Evolutionary conservation across 225 moss, liverwort and hornwort species (phyloP), one percentile per base, ranked within the genome.

Genomic region (Neckera pumila): DNA sequence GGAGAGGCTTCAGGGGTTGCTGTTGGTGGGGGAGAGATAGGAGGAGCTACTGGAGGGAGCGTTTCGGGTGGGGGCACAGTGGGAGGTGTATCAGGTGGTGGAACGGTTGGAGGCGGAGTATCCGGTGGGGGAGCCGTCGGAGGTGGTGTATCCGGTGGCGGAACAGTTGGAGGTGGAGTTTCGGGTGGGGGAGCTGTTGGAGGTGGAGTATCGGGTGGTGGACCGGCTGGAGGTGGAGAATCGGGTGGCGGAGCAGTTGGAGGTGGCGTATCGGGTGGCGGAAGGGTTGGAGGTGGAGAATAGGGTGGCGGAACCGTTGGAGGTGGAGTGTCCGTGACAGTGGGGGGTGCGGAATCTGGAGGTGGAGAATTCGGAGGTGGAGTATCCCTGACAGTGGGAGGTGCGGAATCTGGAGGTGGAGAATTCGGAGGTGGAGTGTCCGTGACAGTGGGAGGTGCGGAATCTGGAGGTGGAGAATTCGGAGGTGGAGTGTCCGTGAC

Each of bases 111-210:
- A 45, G 45, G 45, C 0, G 28, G 72, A 0, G 43, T 9, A 0
- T 72, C 17, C 0, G 72, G 43, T 6, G 73, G 73, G 0, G 74
- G 74, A 2, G 1, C 18, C 0, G 18, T 31, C 0, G 74, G 73
- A 30, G 73, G 45, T 0, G 73, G 11, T 0, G 71, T 8, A 0
- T 26, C 8, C 0, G 71, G 70, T 8, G 73, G 73, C 0, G 45
- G 73, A 3, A 3, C 17, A 0, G 30, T 7, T 0, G 73, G 73
- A 73, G 45, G 45, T 2, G 72, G 72, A 0, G 45, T 5, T 0
- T 45, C 10, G 0, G 73, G 88, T 14, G 76, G 72, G 0, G 76
- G 13, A 34, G 8, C 15, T 0, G 71, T 42, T 0, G 62, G 76
- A 51, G 86, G 61, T 17, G 82, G 65, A 9, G 82, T 18, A 21